A percentile compares a stretch with the other conserved stretches of the same genome.
Evolutionary conservation across 1,284 basidiomycete species (phyloP).

Genomic region (Moesziomyces sp.): DNA sequence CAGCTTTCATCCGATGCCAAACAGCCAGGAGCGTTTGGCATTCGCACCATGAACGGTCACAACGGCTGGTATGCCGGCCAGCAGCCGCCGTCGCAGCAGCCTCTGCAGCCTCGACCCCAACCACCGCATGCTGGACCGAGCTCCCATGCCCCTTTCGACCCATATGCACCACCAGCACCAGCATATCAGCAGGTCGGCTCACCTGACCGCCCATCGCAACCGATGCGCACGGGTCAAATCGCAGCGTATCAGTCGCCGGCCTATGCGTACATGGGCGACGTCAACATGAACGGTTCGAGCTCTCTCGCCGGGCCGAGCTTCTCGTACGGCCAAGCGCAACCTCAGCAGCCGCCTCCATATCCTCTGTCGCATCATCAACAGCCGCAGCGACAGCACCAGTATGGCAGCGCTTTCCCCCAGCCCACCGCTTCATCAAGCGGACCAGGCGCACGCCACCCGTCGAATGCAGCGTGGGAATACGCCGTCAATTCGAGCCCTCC

Average conservation of each 20-base stretch:
- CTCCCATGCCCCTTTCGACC: background rate
- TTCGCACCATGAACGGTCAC: constrained; percentile 21
- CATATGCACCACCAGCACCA: constrained; percentile 1
- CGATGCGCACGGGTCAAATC: too few relatives aligned
- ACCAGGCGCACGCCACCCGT: background rate
- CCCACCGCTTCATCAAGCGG: background rate
- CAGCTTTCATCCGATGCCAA: constrained; percentile 1
- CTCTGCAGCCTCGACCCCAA: constrained; percentile 8
- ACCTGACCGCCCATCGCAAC: too few relatives aligned
- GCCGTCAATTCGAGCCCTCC: constrained; percentile 1
- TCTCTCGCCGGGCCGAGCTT: background rate
- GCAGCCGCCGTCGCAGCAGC: constrained; percentile 9
- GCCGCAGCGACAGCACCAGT: background rate
- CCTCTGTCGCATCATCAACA: constrained; percentile 2
- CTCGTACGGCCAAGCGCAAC: constrained; percentile 2
- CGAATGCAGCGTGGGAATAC: constrained; percentile 9
- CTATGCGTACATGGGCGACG: too few relatives aligned
- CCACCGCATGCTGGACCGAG: background rate
- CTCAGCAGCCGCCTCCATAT: constrained; percentile 2
- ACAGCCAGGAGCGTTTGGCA: background rate
- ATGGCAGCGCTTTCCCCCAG: background rate
- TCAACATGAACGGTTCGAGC: too few relatives aligned
- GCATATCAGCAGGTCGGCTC: background rate
- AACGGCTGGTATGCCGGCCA: constrained; percentile 26
- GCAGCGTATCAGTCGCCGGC: too few relatives aligned